A percentile compares a stretch with the other conserved stretches of the same genome.
Evolutionary conservation across 148 eudicot species (phyloP).

Genomic region (Oxyria digyna): DNA sequence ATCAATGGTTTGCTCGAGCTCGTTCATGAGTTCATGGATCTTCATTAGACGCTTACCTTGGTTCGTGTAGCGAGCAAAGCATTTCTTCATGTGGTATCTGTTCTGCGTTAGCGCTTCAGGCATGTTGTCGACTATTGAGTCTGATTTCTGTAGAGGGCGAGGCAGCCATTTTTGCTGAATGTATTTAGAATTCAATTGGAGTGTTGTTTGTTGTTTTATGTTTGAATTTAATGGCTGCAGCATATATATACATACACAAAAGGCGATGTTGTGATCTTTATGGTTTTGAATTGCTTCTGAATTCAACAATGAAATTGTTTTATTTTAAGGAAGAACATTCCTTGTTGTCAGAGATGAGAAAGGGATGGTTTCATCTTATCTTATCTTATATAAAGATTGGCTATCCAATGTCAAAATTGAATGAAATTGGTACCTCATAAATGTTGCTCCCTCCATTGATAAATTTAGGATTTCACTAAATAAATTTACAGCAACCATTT

Average conservation of each 20-base stretch:
- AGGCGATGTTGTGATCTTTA: background rate
- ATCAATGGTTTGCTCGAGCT: conserved; percentile 55
- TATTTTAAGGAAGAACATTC: conserved; percentile 20
- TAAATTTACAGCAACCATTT: too few species aligned
- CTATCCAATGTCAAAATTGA: too few species aligned
- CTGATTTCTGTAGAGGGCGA: conserved; percentile 50
- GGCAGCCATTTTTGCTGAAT: conserved; percentile 17
- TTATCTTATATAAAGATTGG: too few species aligned
- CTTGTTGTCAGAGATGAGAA: conserved; percentile 17
- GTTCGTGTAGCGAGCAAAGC: conserved; percentile 50
- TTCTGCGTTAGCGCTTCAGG: conserved; percentile 74
- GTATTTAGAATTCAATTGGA: too few species aligned
- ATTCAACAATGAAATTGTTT: conserved; percentile 7
- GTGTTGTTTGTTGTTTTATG: background rate
- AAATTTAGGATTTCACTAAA: too few species aligned
- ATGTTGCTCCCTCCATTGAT: too few species aligned
- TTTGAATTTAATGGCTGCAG: background rate
- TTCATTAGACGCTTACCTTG: conserved; percentile 68
- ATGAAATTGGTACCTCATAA: too few species aligned
- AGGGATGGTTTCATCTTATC: conserved; percentile 34
- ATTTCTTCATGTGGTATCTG: conserved; percentile 76
- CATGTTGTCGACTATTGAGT: conserved; percentile 65
- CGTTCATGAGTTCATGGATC: conserved; percentile 66
- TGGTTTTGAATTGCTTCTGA: conserved; percentile 8
- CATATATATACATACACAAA: background rate